Base-by-base conservation (phyloP, 768 basidiomycete genomes). In the Boletus barrowsii region DNA sequence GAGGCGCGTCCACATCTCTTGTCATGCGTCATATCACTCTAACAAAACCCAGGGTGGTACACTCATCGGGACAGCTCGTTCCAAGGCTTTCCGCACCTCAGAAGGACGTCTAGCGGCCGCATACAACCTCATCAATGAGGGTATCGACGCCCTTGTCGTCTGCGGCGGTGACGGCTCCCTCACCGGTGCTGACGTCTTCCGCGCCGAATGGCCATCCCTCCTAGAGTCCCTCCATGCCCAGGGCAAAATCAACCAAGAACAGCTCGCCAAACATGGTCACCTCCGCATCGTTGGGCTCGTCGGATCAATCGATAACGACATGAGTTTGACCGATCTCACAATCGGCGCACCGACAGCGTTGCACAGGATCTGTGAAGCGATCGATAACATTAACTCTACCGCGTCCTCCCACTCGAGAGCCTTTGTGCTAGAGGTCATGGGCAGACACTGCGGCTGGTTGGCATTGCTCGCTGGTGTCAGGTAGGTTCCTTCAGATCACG, bases 401-500 rank as follows among this genome's bases (percentile, higher is more conserved):
- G 97, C 97, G 8, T 83, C 82, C 58, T 96, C 93, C 51, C 97
- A 99, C 71, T 98, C 94, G 30, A 83, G 97, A 53, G 97, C 97
- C 0, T 99, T 99, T 70, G 95, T 99, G 40, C 79, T 99, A 37
- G 97, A 99, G 72, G 97, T 99, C 49, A 99, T 99, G 97, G 97
- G 97, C 17, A 78, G 97, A 52, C 92, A 98, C 68, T 99, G 97
- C 71, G 97, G 97, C 17, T 99, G 97, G 97, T 78, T 99, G 17
- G 94, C 97, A 3, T 76, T 98, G 24, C 79, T 94, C 64, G 97
- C 94, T 13, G 94, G 90, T 57, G 88, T 98, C 46, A 90, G 90
- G 87, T 90, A 64, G 54, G 83, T 75, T 5, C 26, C 32, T 15
- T 3, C 7, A 35, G 13, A 7, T 29, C 29, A 3, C 33, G 14